Evolutionary conservation across 768 basidiomycete species (phyloP).

Genomic region (Candolleomyces aberdarensis): DNA sequence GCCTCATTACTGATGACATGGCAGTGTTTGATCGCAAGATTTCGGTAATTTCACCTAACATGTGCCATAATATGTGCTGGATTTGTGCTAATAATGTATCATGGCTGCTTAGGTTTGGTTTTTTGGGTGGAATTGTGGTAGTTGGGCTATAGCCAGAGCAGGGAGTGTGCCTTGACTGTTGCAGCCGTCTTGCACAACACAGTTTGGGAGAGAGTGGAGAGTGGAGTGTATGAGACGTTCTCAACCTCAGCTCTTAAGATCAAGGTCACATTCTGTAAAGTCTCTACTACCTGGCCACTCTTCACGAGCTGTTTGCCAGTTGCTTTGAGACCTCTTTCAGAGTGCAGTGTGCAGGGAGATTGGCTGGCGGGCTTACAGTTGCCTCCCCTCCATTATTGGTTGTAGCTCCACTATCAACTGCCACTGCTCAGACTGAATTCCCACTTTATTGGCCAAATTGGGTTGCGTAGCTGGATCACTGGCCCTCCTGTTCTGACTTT

Average conservation of each 20-base stretch:
- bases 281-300: too few species aligned
- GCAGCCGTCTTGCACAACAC: not conserved
- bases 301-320: too few species aligned
- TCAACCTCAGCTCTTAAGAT: constrained; percentile 3
- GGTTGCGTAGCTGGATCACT: constrained; percentile 4
- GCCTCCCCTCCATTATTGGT: too few species aligned
- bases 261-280: constrained; percentile 11
- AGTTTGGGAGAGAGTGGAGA: not conserved
- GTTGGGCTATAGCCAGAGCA: not conserved
- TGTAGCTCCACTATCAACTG: too few species aligned
- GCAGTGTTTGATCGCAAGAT: not conserved
- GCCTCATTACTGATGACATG: not conserved
- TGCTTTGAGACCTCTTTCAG: too few species aligned
- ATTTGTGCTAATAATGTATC: not conserved
- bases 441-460: not conserved
- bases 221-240: not conserved
- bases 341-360: too few species aligned
- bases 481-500: not conserved
- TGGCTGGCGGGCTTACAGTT: too few species aligned
- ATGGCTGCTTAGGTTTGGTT: not conserved
- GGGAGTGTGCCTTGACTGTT: not conserved
- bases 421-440: too few species aligned
- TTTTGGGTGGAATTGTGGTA: constrained; percentile 16
- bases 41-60: not conserved
- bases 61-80: not conserved